Conservation (phyloP, 345 rosid genomes). For the Citrus cavaleriei region DNA sequence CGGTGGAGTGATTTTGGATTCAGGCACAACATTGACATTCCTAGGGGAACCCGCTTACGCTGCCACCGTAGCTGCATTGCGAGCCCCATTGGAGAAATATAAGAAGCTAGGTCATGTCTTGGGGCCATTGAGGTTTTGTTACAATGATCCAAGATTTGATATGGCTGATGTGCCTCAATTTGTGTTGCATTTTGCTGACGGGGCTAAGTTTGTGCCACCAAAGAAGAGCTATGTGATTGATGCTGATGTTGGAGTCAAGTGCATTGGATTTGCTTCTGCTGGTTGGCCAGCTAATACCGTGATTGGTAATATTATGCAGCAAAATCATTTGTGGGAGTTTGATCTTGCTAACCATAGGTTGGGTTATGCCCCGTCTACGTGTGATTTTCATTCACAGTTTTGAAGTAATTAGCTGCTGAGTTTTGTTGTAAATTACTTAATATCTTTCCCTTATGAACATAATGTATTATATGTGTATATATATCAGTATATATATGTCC, state of each 20-base stretch:
- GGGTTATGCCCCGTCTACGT: constrained; percentile 17
- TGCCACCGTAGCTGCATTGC: constrained; percentile 5
- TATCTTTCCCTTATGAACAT: too few relatives aligned
- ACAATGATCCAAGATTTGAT: not conserved
- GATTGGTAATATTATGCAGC: constrained; percentile 22
- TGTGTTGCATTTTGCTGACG: constrained; percentile 15
- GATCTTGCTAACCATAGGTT: constrained; percentile 9
- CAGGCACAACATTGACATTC: constrained; percentile 25
- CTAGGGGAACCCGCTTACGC: constrained; percentile 12
- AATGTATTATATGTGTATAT: too few relatives aligned
- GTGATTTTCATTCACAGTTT: not conserved
- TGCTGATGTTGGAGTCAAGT: constrained; percentile 7
- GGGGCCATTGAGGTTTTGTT: constrained; percentile 1
- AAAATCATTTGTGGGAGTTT: constrained; percentile 21
- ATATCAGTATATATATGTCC: too few relatives aligned
- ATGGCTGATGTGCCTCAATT: constrained; percentile 2
- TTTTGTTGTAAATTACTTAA: too few relatives aligned
- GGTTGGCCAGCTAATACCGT: not conserved
- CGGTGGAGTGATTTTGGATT: constrained; percentile 23
- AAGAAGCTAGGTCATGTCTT: not conserved
- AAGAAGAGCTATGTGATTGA: constrained; percentile 14
- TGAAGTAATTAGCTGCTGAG: too few relatives aligned
- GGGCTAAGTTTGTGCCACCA: constrained; percentile 8
- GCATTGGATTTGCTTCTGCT: constrained; percentile 1
- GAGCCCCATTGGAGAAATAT: not conserved